These are phyloP conservation scores for Xylariaceae sp. DNA, from an alignment of 2,329 filamentous ascomycete species.

Conservation along the genomic window DNA sequence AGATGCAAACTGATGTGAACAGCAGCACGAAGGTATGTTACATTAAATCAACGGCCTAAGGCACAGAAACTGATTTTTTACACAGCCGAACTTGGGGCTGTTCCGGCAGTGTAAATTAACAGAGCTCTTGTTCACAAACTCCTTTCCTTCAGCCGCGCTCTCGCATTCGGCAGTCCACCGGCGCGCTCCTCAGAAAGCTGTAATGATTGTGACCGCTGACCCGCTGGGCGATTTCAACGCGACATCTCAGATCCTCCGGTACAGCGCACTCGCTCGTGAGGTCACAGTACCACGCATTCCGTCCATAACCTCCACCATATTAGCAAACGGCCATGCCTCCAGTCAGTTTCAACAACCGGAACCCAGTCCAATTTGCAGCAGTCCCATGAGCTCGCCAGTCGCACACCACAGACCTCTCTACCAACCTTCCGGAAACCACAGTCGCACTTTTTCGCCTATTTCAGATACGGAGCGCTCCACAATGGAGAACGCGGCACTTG, in stretches of 20 bases:
- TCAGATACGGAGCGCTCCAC: constrained; percentile 66
- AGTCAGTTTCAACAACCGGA: constrained; percentile 30
- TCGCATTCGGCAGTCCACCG: constrained; percentile 51
- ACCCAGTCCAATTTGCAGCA: constrained; percentile 32
- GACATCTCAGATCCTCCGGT: constrained; percentile 93
- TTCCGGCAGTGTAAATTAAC: constrained; percentile 87
- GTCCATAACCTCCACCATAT: constrained; percentile 76
- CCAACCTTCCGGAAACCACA: constrained; percentile 42
- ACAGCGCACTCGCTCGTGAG: constrained; percentile 90
- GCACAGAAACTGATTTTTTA: constrained; percentile 10
- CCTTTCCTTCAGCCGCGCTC: constrained; percentile 69
- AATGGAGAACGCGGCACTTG: constrained; percentile 80
- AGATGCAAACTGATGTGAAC: constrained; percentile 86
- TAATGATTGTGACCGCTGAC: constrained; percentile 97
- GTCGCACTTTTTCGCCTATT: constrained; percentile 45
- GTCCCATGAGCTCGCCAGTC: constrained; percentile 38
- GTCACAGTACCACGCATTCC: constrained; percentile 90
- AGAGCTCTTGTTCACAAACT: constrained; percentile 87
- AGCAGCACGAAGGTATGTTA: constrained; percentile 71
- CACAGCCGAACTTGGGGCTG: constrained; percentile 72
- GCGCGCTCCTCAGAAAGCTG: constrained; percentile 79
- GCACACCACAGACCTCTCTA: constrained; percentile 49
- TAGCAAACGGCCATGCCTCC: constrained; percentile 43
- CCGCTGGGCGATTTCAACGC: constrained; percentile 94
- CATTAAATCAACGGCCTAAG: background rate